Evolutionary conservation across 2,329 filamentous ascomycete species (phyloP).

Genomic region (Elsinoe arachidis): DNA sequence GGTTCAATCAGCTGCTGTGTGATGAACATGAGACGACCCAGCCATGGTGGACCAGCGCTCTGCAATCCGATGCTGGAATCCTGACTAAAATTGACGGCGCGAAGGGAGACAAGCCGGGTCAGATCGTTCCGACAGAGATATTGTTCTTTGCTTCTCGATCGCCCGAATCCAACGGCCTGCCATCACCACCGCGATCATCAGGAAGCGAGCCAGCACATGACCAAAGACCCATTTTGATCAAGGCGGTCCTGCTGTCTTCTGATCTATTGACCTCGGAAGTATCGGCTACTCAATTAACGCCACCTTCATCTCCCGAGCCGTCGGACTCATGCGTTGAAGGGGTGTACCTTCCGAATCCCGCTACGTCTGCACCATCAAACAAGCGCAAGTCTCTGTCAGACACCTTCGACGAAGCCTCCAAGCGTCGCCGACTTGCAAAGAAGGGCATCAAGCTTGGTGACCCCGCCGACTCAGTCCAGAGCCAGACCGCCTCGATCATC

Average conservation of each 20-base stretch:
- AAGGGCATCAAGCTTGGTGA: slow-evolving; percentile 34
- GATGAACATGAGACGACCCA: not conserved
- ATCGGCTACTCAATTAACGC: slow-evolving; percentile 16
- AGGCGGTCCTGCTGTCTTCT: slow-evolving; percentile 38
- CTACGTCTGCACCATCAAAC: slow-evolving; percentile 20
- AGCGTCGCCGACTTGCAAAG: slow-evolving; percentile 35
- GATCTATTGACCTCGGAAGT: slow-evolving; percentile 26
- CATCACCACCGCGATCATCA: slow-evolving; percentile 29
- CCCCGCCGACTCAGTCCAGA: slow-evolving; percentile 30
- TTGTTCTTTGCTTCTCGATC: slow-evolving; percentile 37
- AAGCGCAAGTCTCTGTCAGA: slow-evolving; percentile 36
- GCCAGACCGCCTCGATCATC: slow-evolving; percentile 15
- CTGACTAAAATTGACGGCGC: slow-evolving; percentile 26
- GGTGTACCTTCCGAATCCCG: slow-evolving; percentile 19
- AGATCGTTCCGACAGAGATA: slow-evolving; percentile 33
- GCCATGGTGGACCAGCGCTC: slow-evolving; percentile 28
- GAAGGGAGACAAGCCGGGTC: not conserved
- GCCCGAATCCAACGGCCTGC: slow-evolving; percentile 17
- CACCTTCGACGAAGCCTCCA: slow-evolving; percentile 41
- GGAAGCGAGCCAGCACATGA: slow-evolving; percentile 9
- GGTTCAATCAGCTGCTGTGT: slow-evolving; percentile 33
- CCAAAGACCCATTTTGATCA: slow-evolving; percentile 18
- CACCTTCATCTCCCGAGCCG: slow-evolving; percentile 21
- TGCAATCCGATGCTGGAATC: slow-evolving; percentile 34
- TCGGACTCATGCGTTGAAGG: slow-evolving; percentile 15